Percentiles rank a stretch among this genome's conserved stretches.
These are phyloP conservation scores for Sophora flavescens DNA, from an alignment of 306 rosid species.

Conservation along the genomic window DNA sequence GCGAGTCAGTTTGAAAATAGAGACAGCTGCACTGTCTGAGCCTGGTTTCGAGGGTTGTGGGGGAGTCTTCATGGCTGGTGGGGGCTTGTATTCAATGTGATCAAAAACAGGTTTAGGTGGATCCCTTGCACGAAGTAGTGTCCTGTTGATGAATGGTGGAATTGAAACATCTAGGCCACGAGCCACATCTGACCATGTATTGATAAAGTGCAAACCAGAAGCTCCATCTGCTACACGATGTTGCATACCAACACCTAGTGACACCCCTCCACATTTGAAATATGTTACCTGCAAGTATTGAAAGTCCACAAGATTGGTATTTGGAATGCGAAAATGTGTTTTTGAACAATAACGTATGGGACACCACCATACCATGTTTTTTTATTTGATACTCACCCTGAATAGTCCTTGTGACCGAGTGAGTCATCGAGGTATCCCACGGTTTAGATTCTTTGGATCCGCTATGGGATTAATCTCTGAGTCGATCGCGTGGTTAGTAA, in stretches of 20 bases:
- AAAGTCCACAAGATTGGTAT: neutral
- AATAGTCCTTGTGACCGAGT: too few species aligned
- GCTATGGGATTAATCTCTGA: too few species aligned
- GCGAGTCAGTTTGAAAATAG: constrained; percentile 69
- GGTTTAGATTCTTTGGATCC: too few species aligned
- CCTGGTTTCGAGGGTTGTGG: constrained; percentile 51
- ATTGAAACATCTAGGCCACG: constrained; percentile 76
- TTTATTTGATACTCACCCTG: too few species aligned
- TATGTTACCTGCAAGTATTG: constrained; percentile 65
- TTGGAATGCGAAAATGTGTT: too few species aligned
- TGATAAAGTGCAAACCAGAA: constrained; percentile 88
- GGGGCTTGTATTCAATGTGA: constrained; percentile 85
- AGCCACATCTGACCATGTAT: constrained; percentile 91
- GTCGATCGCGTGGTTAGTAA: too few species aligned
- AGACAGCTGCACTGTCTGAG: constrained; percentile 51
- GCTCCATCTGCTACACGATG: constrained; percentile 89
- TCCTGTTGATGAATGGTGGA: constrained; percentile 81
- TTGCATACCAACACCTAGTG: constrained; percentile 93
- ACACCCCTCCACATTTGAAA: constrained; percentile 95
- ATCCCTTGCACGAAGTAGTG: constrained; percentile 72
- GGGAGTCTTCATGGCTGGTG: constrained; percentile 71
- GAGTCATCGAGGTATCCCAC: too few species aligned
- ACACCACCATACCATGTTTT: too few species aligned
- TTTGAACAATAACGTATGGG: too few species aligned
- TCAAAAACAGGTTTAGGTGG: constrained; percentile 78